phyloP scores from a whole-genome alignment of 306 rosid genomes.

The Vicia sativa region DNA sequence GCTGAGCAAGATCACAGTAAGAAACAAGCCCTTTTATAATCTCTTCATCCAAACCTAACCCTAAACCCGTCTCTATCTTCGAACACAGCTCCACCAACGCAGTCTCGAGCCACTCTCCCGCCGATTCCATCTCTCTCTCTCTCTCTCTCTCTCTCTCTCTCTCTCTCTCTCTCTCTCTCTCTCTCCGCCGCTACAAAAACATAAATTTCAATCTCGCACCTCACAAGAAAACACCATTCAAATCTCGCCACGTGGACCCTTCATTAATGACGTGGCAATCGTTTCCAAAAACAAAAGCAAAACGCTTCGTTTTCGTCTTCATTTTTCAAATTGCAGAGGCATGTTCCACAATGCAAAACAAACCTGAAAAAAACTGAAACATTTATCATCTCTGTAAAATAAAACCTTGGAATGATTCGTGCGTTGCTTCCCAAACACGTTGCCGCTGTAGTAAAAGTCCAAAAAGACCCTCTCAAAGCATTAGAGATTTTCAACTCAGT shows the following conservation, averaged over 20 bases:
- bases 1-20: slow-evolving; percentile 83
- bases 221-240: background rate
- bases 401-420: slow-evolving; percentile 62
- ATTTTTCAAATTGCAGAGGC: background rate
- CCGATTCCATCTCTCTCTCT: slow-evolving; percentile 24
- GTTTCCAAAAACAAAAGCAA: background rate
- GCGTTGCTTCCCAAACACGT: slow-evolving; percentile 78
- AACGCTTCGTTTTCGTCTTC: background rate
- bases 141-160: background rate
- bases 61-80: slow-evolving; percentile 74
- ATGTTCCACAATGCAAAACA: background rate
- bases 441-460: slow-evolving; percentile 61
- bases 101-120: slow-evolving; percentile 87
- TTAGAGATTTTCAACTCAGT: slow-evolving; percentile 74
- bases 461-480: slow-evolving; percentile 77
- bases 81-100: slow-evolving; percentile 76
- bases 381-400: too few species aligned
- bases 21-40: slow-evolving; percentile 90
- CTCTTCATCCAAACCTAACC: slow-evolving; percentile 67
- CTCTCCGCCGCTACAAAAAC: background rate
- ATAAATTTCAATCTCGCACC: background rate
- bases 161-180: background rate
- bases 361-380: too few species aligned
- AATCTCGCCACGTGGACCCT: background rate
- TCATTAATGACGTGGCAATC: background rate